Percentiles rank a stretch among this genome's conserved stretches.
Evolutionary conservation across 2,329 filamentous ascomycete species (phyloP).

Genomic region (Stemphylium lycopersici): DNA sequence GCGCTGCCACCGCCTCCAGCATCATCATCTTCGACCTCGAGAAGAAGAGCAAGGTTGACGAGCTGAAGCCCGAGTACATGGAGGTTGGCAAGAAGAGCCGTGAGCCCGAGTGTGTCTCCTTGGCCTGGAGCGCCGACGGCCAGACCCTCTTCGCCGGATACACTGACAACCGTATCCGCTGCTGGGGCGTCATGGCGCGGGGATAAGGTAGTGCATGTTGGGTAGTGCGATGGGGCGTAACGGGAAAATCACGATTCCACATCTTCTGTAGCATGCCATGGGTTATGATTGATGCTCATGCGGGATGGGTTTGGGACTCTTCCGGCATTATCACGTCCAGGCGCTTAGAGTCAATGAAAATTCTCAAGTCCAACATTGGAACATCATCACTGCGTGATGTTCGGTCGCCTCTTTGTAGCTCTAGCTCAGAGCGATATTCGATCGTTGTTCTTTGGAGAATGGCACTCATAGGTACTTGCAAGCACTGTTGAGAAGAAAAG

Average conservation of each 20-base stretch:
- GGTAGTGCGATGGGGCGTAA: conserved; percentile 34
- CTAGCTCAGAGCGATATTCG: not conserved
- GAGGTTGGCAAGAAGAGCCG: conserved; percentile 98
- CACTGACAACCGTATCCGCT: conserved; percentile 85
- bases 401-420: not conserved
- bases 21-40: conserved; percentile 99
- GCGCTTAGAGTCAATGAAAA: conserved; percentile 54
- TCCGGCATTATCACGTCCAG: conserved; percentile 50
- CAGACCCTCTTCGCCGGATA: conserved; percentile 99
- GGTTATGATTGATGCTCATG: conserved; percentile 46
- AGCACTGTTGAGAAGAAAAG: not conserved
- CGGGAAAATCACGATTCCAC: conserved; percentile 49
- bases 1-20: conserved; percentile 93
- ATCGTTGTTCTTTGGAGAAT: not conserved
- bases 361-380: conserved; percentile 46
- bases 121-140: conserved; percentile 97
- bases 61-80: conserved; percentile 98
- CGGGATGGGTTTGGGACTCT: conserved; percentile 44
- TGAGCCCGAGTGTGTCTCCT: conserved; percentile 95
- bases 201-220: conserved; percentile 42
- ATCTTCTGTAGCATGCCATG: conserved; percentile 49
- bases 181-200: conserved; percentile 52
- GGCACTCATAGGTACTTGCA: not conserved
- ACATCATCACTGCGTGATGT: conserved; percentile 11
- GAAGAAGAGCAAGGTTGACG: conserved; percentile 99